Conservation (phyloP, 163 green algal genomes). For the Picocystis sp. region DNA sequence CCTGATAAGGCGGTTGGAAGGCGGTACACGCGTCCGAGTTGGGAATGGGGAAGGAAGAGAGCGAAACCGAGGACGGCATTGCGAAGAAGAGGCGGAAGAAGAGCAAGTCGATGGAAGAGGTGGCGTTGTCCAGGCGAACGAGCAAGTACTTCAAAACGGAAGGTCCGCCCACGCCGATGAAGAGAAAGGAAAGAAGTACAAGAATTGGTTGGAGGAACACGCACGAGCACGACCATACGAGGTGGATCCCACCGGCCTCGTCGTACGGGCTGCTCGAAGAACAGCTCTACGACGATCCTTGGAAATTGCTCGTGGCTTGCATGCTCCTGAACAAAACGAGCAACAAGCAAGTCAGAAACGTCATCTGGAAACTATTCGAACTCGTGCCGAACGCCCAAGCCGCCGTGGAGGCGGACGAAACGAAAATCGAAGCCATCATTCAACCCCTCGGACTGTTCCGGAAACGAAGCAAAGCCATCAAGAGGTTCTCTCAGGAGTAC, state of each 20-base stretch:
- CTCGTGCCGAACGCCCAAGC: slow-evolving; percentile 43
- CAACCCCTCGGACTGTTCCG: slow-evolving; percentile 54
- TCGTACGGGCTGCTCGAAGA: slow-evolving; percentile 78
- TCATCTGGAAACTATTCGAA: slow-evolving; percentile 57
- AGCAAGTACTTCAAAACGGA: too few species aligned
- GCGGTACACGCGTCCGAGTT: too few species aligned
- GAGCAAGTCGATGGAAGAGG: too few species aligned
- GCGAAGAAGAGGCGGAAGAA: too few species aligned
- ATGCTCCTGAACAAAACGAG: slow-evolving; percentile 83
- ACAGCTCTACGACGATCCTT: slow-evolving; percentile 70
- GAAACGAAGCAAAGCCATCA: slow-evolving; percentile 46
- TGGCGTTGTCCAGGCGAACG: too few species aligned
- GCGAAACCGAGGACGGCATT: too few species aligned
- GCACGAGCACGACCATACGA: too few species aligned
- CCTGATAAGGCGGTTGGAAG: too few species aligned
- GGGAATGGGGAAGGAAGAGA: too few species aligned
- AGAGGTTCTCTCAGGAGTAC: slow-evolving; percentile 64
- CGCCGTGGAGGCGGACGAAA: slow-evolving; percentile 17
- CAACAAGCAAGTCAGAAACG: slow-evolving; percentile 21
- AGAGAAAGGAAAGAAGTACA: too few species aligned
- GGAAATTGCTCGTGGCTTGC: slow-evolving; percentile 76
- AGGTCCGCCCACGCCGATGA: too few species aligned
- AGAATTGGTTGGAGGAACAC: too few species aligned
- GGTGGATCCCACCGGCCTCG: slow-evolving; percentile 52
- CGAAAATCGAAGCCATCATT: slow-evolving; percentile 35